Evolutionary conservation across 2,329 filamentous ascomycete species (phyloP).

Genomic region (Hypoxylon sp.): DNA sequence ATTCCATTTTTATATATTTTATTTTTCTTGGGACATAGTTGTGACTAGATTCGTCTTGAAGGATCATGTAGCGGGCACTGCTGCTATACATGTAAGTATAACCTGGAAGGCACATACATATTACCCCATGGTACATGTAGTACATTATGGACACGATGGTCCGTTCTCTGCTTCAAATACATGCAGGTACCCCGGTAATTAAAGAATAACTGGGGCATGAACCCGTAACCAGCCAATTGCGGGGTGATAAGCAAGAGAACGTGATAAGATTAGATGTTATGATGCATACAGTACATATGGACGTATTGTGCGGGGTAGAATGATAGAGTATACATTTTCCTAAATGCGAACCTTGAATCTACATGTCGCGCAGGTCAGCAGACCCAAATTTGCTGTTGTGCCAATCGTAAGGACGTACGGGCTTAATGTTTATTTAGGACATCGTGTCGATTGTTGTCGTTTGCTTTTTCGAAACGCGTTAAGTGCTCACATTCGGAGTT

Average conservation of each 20-base stretch:
- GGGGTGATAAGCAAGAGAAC: slow-evolving; percentile 35
- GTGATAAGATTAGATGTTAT: slow-evolving; percentile 38
- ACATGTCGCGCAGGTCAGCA: slow-evolving; percentile 28
- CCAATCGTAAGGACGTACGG: slow-evolving; percentile 24
- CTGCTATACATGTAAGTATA: too few species aligned
- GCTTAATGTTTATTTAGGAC: slow-evolving; percentile 28
- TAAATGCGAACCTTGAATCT: not conserved
- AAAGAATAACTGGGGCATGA: slow-evolving; percentile 19
- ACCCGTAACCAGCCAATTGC: slow-evolving; percentile 24
- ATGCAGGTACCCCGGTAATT: not conserved
- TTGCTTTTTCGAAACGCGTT: slow-evolving; percentile 38
- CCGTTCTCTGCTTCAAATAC: not conserved
- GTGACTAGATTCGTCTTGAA: not conserved
- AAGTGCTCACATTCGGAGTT: slow-evolving; percentile 38
- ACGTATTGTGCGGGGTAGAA: slow-evolving; percentile 28
- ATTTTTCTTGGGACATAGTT: not conserved
- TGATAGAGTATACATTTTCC: slow-evolving; percentile 16
- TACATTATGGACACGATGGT: not conserved
- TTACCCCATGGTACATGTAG: too few species aligned
- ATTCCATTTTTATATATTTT: slow-evolving; percentile 17
- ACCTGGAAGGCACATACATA: too few species aligned
- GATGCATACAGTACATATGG: not conserved
- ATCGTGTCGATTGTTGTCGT: slow-evolving; percentile 21
- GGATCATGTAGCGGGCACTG: too few species aligned
- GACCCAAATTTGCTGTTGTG: slow-evolving; percentile 16